Percentiles rank a stretch among this genome's conserved stretches.
phyloP scores from a whole-genome alignment of 306 rosid genomes.

The Ormosia emarginata region DNA sequence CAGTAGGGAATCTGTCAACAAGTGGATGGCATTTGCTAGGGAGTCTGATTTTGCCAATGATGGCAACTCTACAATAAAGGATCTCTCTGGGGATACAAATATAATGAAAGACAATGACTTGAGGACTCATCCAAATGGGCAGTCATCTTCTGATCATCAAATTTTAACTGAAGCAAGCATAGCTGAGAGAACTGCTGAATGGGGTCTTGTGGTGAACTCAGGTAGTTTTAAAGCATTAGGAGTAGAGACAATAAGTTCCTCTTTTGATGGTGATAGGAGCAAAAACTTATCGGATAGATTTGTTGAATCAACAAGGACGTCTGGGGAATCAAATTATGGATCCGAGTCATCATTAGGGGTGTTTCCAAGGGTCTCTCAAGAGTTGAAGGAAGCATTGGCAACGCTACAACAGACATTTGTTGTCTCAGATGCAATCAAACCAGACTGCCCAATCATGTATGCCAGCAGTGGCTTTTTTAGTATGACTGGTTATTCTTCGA shows the following conservation, averaged over 20 bases:
- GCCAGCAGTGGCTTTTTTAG: slow-evolving; percentile 79
- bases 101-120: neutral
- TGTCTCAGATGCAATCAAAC: slow-evolving; percentile 89
- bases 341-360: slow-evolving; percentile 37
- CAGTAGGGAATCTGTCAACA: slow-evolving; percentile 30
- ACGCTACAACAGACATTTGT: slow-evolving; percentile 84
- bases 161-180: slow-evolving; percentile 47
- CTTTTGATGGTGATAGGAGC: slow-evolving; percentile 38
- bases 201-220: slow-evolving; percentile 73
- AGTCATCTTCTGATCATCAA: neutral
- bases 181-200: slow-evolving; percentile 69
- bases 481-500: slow-evolving; percentile 86
- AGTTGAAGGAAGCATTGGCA: slow-evolving; percentile 68
- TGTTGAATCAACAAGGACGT: slow-evolving; percentile 44
- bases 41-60: slow-evolving; percentile 4
- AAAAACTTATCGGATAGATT: slow-evolving; percentile 47
- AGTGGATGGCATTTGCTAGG: slow-evolving; percentile 84
- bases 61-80: neutral
- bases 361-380: slow-evolving; percentile 72
- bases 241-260: slow-evolving; percentile 10
- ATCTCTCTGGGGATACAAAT: neutral
- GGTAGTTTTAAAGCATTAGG: slow-evolving; percentile 41
- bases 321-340: slow-evolving; percentile 48
- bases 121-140: neutral
- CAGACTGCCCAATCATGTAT: slow-evolving; percentile 85